Conservation (phyloP, 768 basidiomycete species). For the Mycena indigotica region DNA sequence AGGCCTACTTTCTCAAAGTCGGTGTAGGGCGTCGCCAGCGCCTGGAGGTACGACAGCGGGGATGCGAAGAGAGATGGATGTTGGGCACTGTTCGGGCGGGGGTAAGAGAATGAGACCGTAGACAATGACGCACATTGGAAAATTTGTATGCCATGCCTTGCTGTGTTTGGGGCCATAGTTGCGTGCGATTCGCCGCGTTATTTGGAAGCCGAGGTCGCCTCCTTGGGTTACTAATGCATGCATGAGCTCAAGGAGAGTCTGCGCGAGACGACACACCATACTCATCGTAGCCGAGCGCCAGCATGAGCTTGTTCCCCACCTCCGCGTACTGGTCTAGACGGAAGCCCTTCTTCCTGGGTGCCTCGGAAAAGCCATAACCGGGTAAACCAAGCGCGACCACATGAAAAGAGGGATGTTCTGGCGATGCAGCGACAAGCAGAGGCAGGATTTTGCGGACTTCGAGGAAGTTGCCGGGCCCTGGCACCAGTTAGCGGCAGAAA, state of each 20-base stretch:
- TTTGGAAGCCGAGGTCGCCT: constrained; percentile 47
- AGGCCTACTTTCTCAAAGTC: constrained; percentile 35
- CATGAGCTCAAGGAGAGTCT: neutral
- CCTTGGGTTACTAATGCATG: constrained; percentile 51
- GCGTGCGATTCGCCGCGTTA: constrained; percentile 32
- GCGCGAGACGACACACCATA: constrained; percentile 38
- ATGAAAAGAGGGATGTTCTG: constrained; percentile 57
- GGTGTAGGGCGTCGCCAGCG: neutral
- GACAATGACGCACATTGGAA: neutral
- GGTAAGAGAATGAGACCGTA: neutral
- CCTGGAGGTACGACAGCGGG: neutral
- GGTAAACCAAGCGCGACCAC: constrained; percentile 63
- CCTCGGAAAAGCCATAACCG: constrained; percentile 64
- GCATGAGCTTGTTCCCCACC: constrained; percentile 51
- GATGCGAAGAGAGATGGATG: neutral
- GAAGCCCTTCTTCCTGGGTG: constrained; percentile 54
- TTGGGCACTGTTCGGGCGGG: neutral
- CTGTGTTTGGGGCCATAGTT: constrained; percentile 38
- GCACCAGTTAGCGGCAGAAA: too few species aligned
- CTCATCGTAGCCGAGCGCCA: constrained; percentile 48
- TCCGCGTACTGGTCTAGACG: constrained; percentile 51
- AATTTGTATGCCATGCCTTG: constrained; percentile 31
- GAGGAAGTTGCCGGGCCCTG: constrained; percentile 63
- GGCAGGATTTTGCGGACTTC: constrained; percentile 63
- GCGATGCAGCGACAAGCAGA: constrained; percentile 44